These are phyloP conservation scores for Phytophthora pluvialis DNA, from an alignment of 352 stramenopile genomes.

Conservation along the genomic window DNA sequence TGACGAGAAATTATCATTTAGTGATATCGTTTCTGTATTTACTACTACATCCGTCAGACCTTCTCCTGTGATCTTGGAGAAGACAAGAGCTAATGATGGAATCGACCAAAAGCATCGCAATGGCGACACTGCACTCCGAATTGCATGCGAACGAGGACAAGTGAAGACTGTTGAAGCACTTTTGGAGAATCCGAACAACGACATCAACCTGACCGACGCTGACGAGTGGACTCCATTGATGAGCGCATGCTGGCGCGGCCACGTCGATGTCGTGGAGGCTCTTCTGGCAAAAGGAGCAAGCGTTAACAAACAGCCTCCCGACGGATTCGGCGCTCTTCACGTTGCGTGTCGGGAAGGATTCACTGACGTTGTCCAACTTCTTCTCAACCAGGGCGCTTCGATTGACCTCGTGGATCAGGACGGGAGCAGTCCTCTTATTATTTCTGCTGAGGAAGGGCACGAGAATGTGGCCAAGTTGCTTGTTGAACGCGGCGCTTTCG, in stretches of 20 bases:
- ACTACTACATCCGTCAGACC: not conserved
- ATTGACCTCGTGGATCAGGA: constrained; percentile 7
- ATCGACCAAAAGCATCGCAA: constrained; percentile 31
- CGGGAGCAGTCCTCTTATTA: constrained; percentile 14
- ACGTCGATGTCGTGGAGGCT: constrained; percentile 9
- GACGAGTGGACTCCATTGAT: constrained; percentile 23
- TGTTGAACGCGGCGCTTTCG: constrained; percentile 8
- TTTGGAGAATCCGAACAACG: constrained; percentile 17
- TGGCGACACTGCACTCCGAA: constrained; percentile 25
- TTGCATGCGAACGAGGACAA: constrained; percentile 21
- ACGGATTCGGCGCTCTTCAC: constrained; percentile 13
- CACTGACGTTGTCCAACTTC: not conserved
- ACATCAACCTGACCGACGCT: constrained; percentile 16
- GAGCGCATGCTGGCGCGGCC: not conserved
- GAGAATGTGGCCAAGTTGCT: constrained; percentile 7
- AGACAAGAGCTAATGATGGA: not conserved
- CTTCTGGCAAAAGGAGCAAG: constrained; percentile 9
- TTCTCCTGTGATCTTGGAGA: not conserved
- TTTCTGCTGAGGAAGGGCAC: constrained; percentile 8
- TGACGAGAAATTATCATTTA: not conserved
- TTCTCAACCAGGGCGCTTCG: constrained; percentile 1
- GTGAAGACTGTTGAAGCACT: constrained; percentile 15
- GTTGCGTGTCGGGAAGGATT: constrained; percentile 7
- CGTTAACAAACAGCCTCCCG: constrained; percentile 2
- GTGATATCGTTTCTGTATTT: constrained; percentile 2